Base-by-base conservation (phyloP, 2,329 filamentous ascomycete species). In the Sporothrix globosa region DNA sequence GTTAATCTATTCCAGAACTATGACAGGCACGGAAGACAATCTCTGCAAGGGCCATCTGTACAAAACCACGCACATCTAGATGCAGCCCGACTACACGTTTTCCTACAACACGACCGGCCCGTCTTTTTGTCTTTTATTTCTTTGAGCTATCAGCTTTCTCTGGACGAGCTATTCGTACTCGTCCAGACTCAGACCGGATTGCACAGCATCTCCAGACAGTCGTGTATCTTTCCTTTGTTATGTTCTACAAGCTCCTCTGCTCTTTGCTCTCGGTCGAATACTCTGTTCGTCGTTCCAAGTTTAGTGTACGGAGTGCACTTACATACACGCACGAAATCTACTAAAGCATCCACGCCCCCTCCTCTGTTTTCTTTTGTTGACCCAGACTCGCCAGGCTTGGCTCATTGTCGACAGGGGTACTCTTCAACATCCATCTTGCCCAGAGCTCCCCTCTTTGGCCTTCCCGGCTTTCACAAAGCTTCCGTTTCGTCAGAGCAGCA, bases 341-440 rank as follows among this genome's bases (percentile, higher is more conserved):
- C 58, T n/a, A 46, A n/a, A 27, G 60, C 61, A n/a, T 24, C 61
- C 61, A 50, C 61, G 50, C 44, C 44, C 41, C 61, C 10, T 66
- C 27, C 19, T 24, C 46, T 24, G 27, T 14, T 39, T 17, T 52
- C 54, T 10, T 13, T 34, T 61, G 54, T 53, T 52, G 56, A 44
- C 46, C 68, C 30, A 69, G 56, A 69, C 68, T 54, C 30, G 56
- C 56, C 14, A 4, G 54, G 53, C 67, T 68, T 68, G 67, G 54
- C 67, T 60, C 24, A 24, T 60, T 68, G 24, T 60, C 53, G 53
- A 68, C 53, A 60, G 39, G 67, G 67, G 24, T 54, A 41, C 34
- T 69, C 68, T 69, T 69, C 56, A 63, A 69, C 68, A 50, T 48
- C 61, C 61, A 21, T 65, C 58, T 2, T 21, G 39, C 58, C 58